Base-by-base conservation (phyloP, 2,329 filamentous ascomycete species). In the Clonostachys rosea region DNA sequence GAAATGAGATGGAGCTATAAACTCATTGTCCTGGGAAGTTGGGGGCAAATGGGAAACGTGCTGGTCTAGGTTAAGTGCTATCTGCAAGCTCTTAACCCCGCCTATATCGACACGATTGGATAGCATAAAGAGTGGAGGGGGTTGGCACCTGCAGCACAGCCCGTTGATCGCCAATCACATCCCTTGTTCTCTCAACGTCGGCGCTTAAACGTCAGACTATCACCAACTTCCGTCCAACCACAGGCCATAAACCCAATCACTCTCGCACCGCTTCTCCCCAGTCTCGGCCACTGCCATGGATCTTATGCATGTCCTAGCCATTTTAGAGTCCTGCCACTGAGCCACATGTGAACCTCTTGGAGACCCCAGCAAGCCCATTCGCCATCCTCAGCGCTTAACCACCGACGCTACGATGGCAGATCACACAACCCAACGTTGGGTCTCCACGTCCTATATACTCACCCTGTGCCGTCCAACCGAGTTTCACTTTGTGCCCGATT, bases 401-500 rank as follows among this genome's bases (percentile, higher is more conserved):
- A 61, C 65, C 68, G 59, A 66, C 70, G 24, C 24, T 30, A 70
- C 60, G 62, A 59, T 59, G 61, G 61, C 65, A 64, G 67, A 65
- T 76, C 73, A 76, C 64, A 71, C 75, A 68, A 66, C 68, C 68
- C 61, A 60, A 61, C 64, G 66, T 70, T 69, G 67, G 65, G 63
- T 62, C 49, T 62, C 56, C 60, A 64, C 60, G 61, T 60, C 62
- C 56, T 61, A 64, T 65, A 66, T 69, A 69, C 68, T 69, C 64
- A 61, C 60, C 57, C 68, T 73, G 64, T 68, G 68, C 60, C 66
- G 71, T 70, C 68, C 58, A 62, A 66, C 67, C 44, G 40, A 42
- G 34, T 35, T 34, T 18, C 24, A 24, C 40, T 17, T 42, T 42
- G 16, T 24, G 16, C 18, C 40, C 14, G 17, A 42, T 18, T 20